Evolutionary conservation across 495 filamentous ascomycete genomes (phyloP).

Genomic region (Pseudevernia furfuracea): DNA sequence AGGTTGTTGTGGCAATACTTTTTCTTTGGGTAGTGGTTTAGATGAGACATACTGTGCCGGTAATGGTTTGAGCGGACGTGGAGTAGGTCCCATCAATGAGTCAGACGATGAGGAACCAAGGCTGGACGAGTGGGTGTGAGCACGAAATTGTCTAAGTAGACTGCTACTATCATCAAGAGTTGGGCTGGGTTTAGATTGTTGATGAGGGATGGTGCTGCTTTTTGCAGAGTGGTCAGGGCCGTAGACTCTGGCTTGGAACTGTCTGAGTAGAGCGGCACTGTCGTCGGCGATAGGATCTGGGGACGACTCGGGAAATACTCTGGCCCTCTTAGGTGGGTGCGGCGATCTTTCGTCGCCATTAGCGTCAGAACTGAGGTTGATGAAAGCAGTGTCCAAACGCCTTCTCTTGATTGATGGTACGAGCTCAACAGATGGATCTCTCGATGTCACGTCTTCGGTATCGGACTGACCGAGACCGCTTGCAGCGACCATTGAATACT

Average conservation of each 20-base stretch:
- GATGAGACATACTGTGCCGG: neutral
- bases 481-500: constrained; percentile 22
- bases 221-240: neutral
- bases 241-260: constrained; percentile 1
- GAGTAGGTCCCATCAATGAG: neutral
- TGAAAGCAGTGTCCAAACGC: neutral
- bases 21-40: neutral
- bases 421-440: neutral
- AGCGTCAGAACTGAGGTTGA: neutral
- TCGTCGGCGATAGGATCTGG: constrained; percentile 3
- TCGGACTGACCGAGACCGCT: constrained; percentile 17
- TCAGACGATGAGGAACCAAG: constrained; percentile 4
- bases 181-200: neutral
- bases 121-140: neutral
- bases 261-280: constrained; percentile 2
- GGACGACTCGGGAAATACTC: neutral
- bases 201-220: too few relatives aligned
- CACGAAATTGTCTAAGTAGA: neutral
- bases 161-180: neutral
- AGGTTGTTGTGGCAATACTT: neutral
- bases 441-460: neutral
- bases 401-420: neutral
- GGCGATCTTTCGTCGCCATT: neutral
- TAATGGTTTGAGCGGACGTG: neutral
- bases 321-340: neutral